Conservation (phyloP, 1,284 basidiomycete genomes). For the Porogramme epimiltina region DNA sequence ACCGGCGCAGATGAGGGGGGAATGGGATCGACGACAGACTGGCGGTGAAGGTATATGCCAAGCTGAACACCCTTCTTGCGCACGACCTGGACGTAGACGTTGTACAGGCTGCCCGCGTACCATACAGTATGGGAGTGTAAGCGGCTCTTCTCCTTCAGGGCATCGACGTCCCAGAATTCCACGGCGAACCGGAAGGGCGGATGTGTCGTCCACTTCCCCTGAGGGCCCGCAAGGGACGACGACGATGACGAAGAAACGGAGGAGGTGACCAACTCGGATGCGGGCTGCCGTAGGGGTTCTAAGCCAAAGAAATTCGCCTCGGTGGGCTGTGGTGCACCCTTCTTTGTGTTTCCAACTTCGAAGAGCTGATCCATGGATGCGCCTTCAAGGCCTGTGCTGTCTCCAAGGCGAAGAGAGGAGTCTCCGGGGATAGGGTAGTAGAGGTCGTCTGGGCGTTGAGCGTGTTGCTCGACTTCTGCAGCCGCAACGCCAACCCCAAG, state of each 20-base stretch:
- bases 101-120: constrained; percentile 80
- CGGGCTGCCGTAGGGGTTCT: constrained; percentile 45
- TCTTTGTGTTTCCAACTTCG: constrained; percentile 32
- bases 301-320: constrained; percentile 70
- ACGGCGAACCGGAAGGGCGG: constrained; percentile 84
- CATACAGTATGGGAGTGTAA: constrained; percentile 78
- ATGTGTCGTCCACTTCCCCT: constrained; percentile 59
- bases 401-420: constrained; percentile 81
- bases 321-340: constrained; percentile 32
- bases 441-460: constrained; percentile 23
- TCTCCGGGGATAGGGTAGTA: constrained; percentile 80
- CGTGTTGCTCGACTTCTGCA: constrained; percentile 41
- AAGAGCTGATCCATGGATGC: constrained; percentile 58
- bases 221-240: constrained; percentile 11
- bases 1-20: constrained; percentile 41
- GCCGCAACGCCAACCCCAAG: constrained; percentile 57
- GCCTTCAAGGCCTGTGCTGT: constrained; percentile 57
- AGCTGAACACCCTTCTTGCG: constrained; percentile 78
- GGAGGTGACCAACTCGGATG: constrained; percentile 40
- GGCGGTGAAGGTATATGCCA: constrained; percentile 89
- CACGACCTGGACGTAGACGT: constrained; percentile 87
- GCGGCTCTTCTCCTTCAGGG: constrained; percentile 82
- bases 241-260: background rate
- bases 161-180: constrained; percentile 89
- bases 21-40: constrained; percentile 74